A percentile compares a stretch with the other conserved stretches of the same genome.
Evolutionary conservation across 2,329 filamentous ascomycete species (phyloP).

Genomic region (Fusarium compactum): DNA sequence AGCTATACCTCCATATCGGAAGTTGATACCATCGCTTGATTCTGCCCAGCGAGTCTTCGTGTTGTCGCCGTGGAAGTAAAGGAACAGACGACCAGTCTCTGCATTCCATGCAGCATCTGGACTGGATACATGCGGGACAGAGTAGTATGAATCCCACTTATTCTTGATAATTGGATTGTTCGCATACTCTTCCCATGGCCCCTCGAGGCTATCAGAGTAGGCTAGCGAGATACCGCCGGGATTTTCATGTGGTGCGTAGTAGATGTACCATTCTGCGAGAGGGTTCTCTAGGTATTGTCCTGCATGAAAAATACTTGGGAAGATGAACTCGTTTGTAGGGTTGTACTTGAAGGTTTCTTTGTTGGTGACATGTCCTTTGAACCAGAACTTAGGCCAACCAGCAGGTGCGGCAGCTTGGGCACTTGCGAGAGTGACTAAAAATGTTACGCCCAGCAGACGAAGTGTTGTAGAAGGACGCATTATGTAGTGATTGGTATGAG

Average conservation of each 20-base stretch:
- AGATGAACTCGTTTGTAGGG: conserved; percentile 46
- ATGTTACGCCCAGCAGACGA: background rate
- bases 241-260: conserved; percentile 47
- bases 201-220: conserved; percentile 37
- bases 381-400: conserved; percentile 41
- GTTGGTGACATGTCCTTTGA: conserved; percentile 40
- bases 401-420: conserved; percentile 23
- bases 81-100: conserved; percentile 1
- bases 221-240: conserved; percentile 42
- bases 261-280: conserved; percentile 44
- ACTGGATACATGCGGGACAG: conserved; percentile 32
- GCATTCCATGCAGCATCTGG: conserved; percentile 29
- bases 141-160: conserved; percentile 23
- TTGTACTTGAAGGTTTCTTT: conserved; percentile 41
- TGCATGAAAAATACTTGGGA: conserved; percentile 45
- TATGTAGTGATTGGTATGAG: background rate
- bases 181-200: conserved; percentile 21
- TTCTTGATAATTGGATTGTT: conserved; percentile 25
- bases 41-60: conserved; percentile 23
- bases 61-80: conserved; percentile 35
- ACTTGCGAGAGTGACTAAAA: background rate
- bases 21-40: conserved; percentile 16
- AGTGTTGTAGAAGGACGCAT: background rate
- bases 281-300: conserved; percentile 33
- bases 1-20: conserved; percentile 31